Conservation (phyloP, 176 grass and related monocot species). For the Themeda triandra region DNA sequence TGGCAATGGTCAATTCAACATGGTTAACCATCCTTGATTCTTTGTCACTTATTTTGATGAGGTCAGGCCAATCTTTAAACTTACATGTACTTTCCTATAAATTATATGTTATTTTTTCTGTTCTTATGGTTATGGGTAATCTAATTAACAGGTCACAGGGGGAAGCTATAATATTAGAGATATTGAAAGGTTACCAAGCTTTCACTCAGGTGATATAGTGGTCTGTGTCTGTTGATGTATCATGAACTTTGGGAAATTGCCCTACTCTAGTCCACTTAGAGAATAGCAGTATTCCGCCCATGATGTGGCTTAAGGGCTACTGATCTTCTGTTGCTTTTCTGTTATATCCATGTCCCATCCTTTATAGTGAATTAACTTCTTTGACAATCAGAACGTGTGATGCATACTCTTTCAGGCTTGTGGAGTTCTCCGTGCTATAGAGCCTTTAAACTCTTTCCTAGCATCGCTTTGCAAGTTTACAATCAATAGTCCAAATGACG, state of each 20-base stretch:
- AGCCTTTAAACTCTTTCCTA: slow-evolving; percentile 96
- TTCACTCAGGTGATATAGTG: slow-evolving; percentile 98
- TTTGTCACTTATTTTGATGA: slow-evolving; percentile 89
- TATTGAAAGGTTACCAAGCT: slow-evolving; percentile 99
- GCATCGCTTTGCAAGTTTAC: slow-evolving; percentile 99
- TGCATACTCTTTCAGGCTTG: slow-evolving; percentile 78
- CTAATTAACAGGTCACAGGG: slow-evolving; percentile 82
- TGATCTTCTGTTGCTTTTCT: slow-evolving; percentile 7
- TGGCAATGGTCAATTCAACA: slow-evolving; percentile 88
- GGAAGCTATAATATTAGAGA: slow-evolving; percentile 99
- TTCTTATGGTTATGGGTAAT: slow-evolving; percentile 38
- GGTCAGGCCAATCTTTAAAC: slow-evolving; percentile 48
- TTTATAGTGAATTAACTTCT: slow-evolving; percentile 15
- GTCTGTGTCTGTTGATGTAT: slow-evolving; percentile 14
- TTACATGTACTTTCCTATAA: slow-evolving; percentile 14
- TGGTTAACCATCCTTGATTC: slow-evolving; percentile 98
- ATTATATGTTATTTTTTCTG: slow-evolving; percentile 12
- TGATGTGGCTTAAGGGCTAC: slow-evolving; percentile 15
- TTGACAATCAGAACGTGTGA: slow-evolving; percentile 23
- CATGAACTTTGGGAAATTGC: slow-evolving; percentile 3
- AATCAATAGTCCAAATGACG: slow-evolving; percentile 89
- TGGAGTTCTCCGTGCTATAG: slow-evolving; percentile 89
- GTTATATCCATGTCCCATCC: slow-evolving; percentile 1
- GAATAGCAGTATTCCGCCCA: neutral
- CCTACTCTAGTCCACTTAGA: slow-evolving; percentile 23